phyloP scores from a whole-genome alignment of 345 rosid species.

The Reutealis trisperma region DNA sequence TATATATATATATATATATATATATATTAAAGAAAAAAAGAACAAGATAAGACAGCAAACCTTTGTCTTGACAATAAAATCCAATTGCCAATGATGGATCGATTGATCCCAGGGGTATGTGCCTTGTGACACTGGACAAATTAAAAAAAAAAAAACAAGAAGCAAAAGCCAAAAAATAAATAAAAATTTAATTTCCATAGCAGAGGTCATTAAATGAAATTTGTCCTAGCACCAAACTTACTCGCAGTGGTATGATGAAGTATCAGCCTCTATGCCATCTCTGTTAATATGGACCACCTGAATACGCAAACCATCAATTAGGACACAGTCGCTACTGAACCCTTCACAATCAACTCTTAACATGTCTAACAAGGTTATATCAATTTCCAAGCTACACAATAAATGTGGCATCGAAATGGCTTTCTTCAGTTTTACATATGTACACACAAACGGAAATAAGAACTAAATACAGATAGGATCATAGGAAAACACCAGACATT shows the following conservation, averaged over 20 bases:
- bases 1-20: no score
- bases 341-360: neutral
- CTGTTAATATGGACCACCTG: constrained; percentile 61
- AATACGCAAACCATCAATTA: constrained; percentile 7
- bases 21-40: no score
- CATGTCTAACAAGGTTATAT: neutral
- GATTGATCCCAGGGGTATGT: constrained; percentile 65
- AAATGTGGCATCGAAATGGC: neutral
- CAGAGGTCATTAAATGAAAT: neutral
- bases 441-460: neutral
- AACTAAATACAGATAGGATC: neutral
- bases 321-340: neutral
- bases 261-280: constrained; percentile 63
- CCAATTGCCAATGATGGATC: constrained; percentile 95
- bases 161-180: neutral
- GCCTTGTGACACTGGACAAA: constrained; percentile 53
- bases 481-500: neutral
- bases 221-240: constrained; percentile 34
- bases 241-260: constrained; percentile 86
- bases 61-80: constrained; percentile 86
- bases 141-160: constrained; percentile 1
- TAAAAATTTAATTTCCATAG: neutral
- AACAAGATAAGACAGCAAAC: constrained; percentile 32
- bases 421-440: neutral
- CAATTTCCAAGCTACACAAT: neutral